Base-by-base conservation (phyloP, 306 rosid species). In the Trifolium fragiferum region DNA sequence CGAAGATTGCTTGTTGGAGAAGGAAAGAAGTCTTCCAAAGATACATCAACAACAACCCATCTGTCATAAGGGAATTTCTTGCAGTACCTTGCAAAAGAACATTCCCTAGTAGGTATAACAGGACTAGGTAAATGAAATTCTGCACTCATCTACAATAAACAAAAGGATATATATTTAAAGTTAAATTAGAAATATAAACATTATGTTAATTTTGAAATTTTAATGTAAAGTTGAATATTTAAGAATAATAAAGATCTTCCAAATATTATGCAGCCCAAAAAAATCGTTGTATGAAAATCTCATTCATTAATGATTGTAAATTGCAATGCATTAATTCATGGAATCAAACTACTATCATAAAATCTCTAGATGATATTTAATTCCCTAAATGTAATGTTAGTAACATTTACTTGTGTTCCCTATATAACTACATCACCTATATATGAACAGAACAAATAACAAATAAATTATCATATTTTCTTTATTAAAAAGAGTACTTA, bases 1-100 rank as follows among this genome's bases (percentile, higher is more conserved):
- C 68, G 70, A 25, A 80, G 64, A 33, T 44, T 66, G 21, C 7
- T 38, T 2, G 82, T 74, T 19, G 89, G 89, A 66, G 59, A 65
- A 8, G 83, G 81, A 41, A 86, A 71, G 70, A 68, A 21, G 10
- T 82, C 64, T 53, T 90, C 93, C 81, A 88, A 49, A 2, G 96
- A 86, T 38, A 83, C 73, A 76, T 90, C 96, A 13, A 90, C 96
- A 1, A 90, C 62, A 6, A 68, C 93, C 92, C 96, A 90, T 10
- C 19, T 19, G 4, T 66, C 67, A 2, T 19, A 18, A 54, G 70
- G 27, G 6, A 88, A 21, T 18, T 79, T 76, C 54, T 84, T 88
- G 82, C 91, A 75, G 63, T 86, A 88, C 54, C 92, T 81, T 41
- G 82, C 89, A 68, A 88, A 86, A 58, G 73, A 74, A 79, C 79